Evolutionary conservation across 2,329 filamentous ascomycete species (phyloP), one percentile per base, ranked within the genome.

Genomic region (Lecanoromycetidae sp.): DNA sequence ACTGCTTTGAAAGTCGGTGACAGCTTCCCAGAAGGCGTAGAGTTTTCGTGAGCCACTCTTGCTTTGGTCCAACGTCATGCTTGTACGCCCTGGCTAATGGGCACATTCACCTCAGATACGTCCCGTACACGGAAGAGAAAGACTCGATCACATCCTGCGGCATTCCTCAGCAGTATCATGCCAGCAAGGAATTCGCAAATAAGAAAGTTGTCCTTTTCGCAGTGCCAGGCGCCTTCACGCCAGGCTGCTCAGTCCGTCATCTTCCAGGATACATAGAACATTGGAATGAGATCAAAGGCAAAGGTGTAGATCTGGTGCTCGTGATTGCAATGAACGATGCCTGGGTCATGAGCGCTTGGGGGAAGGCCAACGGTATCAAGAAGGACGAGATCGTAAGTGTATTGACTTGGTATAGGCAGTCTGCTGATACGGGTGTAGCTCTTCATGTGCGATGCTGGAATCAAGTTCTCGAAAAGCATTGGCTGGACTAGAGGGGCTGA

Each of bases 281-380:
- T 63, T 69, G 81, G 56, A 70, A 76, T 44, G 71, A 81, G 61
- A 72, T 93, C 66, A 80, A 80, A 70, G 70, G 70, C 61, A 90
- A 90, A 75, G 86, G 84, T 58, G 83, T 93, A 56, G 87, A 94
- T 66, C 66, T 82, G 54, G 77, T 94, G 59, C 76, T 86, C 56
- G 78, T 91, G 61, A 81, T 93, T 60, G 84, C 86, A 51, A 82
- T 71, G 71, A 94, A 94, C 68, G 87, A 94, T 67, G 71, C 80
- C 54, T 93, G 74, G 62, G 87, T 94, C 65, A 90, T 90, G 84
- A 81, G 79, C 58, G 86, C 84, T 46, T 91, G 85, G 85, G 82
- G 79, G 68, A 94, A 94, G 76, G 86, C 87, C 61, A 90, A 93
- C 68, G 74, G 74, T 44, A 72, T 90, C 61, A 80, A 76, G 61